Base-by-base conservation (phyloP, 176 grass and related monocot species). In the Eleusine indica region DNA sequence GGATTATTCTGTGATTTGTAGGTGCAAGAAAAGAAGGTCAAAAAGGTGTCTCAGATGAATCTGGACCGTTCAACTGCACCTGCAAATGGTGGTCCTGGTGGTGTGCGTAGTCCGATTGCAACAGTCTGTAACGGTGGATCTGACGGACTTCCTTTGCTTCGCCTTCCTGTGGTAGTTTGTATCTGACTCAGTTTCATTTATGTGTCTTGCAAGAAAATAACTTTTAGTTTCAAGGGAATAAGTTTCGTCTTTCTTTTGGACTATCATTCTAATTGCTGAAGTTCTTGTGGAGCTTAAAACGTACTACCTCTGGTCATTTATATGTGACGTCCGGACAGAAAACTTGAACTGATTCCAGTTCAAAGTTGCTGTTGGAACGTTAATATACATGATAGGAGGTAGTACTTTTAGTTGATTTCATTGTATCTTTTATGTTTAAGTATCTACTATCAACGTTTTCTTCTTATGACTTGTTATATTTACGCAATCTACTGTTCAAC, bases 1-100 rank as follows among this genome's bases (percentile, higher is more conserved):
- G 47, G 25, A 72, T 77, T 82, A 48, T 46, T 83, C 32, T 49
- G 16, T 62, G 43, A 80, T 74, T 19, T 86, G 46, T 84, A 99
- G 97, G 97, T 96, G 68, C 97, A 96, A 92, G 97, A 99, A 88
- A 99, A 96, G 84, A 99, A 99, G 84, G 78, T 99, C 32, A 99
- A 99, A 74, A 96, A 92, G 78, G 80, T 99, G 53, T 87, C 83
- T 30, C 89, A 94, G 83, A 92, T 91, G 89, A 99, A 96, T 92
- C 76, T 94, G 75, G 71, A 82, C 70, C 68, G 61, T 92, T 86
- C 86, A 92, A 80, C 87, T 80, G 77, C 75, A 81, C 68, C 21
- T 82, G 79, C 77, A 83, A 96, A 99, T 90, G 89, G 87, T 83
- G 61, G 74, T 66, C 74, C 65, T 86, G 79, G 73, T 84, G 83